Evolutionary conservation across 1,284 basidiomycete genomes (phyloP), one percentile per base, ranked within the genome.

Genomic region (Paramarasmius palmivorus): DNA sequence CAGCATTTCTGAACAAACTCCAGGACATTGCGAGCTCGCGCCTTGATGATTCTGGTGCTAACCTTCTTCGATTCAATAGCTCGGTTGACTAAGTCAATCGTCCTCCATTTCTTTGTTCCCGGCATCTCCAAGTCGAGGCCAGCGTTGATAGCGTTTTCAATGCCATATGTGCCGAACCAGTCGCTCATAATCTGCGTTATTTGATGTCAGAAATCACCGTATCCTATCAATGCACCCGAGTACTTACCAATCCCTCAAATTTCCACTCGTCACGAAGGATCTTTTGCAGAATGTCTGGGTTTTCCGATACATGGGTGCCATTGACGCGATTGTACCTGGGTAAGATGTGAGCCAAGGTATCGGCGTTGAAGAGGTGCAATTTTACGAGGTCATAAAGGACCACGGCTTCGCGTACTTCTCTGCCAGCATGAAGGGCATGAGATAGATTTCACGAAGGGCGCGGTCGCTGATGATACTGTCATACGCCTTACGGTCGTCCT

Each of bases 41-140:
- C 80, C 60, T 89, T 87, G 29, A 93, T 69, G 3, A 83, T 84
- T 17, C 81, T 76, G 22, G 73, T 64, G 0, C 78, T 83, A 48
- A 91, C 68, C 70, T 92, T 92, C 17, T 85, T 75, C 4, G 83
- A 77, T 17, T 69, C 66, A 46, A 92, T 77, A 0, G 80, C 80
- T 36, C 89, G 79, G 57, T 81, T 81, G 59, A 91, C 75, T 20
- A 84, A 76, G 56, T 86, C 82, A 23, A 83, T 73, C 0, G 79
- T 79, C 3, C 87, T 75, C 85, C 86, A 89, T 61, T 86, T 86
- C 67, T 85, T 85, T 14, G 71, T 74, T 2, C 87, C 86, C 0
- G 88, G 86, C 87, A 92, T 90, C 66, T 93, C 91, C 23, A 93
- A 77, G 63, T 92, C 90, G 25, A 92, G 73, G 0, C 87, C 86